phyloP scores from a whole-genome alignment of 2,329 filamentous ascomycete genomes.

The Pleomassaria siparia region DNA sequence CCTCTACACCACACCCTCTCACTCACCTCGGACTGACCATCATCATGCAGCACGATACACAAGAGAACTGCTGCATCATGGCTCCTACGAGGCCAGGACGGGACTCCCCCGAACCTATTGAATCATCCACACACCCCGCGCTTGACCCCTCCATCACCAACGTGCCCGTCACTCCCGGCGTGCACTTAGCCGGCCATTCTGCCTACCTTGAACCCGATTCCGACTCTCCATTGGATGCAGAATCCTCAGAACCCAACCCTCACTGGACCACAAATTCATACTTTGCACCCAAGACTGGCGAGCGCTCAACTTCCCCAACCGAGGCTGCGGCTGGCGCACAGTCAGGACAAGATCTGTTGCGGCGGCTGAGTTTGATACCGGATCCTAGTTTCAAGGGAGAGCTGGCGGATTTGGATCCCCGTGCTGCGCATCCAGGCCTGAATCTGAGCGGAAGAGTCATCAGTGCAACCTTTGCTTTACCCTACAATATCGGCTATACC shows the following conservation, averaged over 20 bases:
- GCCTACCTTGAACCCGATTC: conserved; percentile 39
- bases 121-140: conserved; percentile 40
- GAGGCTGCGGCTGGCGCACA: conserved; percentile 49
- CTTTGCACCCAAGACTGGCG: conserved; percentile 25
- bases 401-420: conserved; percentile 55
- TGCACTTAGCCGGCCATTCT: conserved; percentile 38
- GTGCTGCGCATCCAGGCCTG: conserved; percentile 57
- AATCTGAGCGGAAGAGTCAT: conserved; percentile 64
- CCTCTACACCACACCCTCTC: conserved; percentile 10
- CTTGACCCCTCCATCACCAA: conserved; percentile 42
- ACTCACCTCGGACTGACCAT: neutral
- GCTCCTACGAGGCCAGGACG: conserved; percentile 20
- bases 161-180: conserved; percentile 48
- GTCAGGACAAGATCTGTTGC: conserved; percentile 54
- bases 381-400: conserved; percentile 42
- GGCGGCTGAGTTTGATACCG: conserved; percentile 53
- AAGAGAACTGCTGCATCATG: conserved; percentile 22
- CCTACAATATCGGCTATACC: conserved; percentile 59
- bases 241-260: conserved; percentile 34
- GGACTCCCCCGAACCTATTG: conserved; percentile 22
- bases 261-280: conserved; percentile 43
- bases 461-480: conserved; percentile 64
- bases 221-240: conserved; percentile 32
- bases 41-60: conserved; percentile 24
- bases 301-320: conserved; percentile 32